Evolutionary conservation across 805 yeast species (phyloP), one percentile per base, ranked within the genome.

Genomic region (Sugiyamaella mastotermitis): DNA sequence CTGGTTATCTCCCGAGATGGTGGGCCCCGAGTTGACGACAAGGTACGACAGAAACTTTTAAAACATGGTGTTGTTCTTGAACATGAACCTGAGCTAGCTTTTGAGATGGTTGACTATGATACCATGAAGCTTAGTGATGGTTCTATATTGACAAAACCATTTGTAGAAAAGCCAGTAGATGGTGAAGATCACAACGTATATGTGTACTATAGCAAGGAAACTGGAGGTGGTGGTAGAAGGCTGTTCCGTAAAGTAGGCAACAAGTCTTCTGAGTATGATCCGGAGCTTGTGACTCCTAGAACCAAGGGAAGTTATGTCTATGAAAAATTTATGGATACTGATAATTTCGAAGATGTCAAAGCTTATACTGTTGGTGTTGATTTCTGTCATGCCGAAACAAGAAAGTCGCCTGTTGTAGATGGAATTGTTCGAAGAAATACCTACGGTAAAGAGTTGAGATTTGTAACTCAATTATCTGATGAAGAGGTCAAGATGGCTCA

Each of bases 351-450:
- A 64, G 99, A 92, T 61, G 99, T 92, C 46, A 92, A 92, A 63
- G 97, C 97, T 0, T 92, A 92, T 60, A 92, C 99, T 1, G 97
- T 92, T 3, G 97, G 98, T 1, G 77, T 81, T 2, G 66, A 66
- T 14, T 92, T 74, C 55, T 92, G 98, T 58, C 99, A 92, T 60
- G 99, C 98, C 0, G 99, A 92, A 57, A 92, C 99, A 1, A 74
- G 99, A 55, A 92, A 92, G 60, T 86, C 96, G 0, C 99, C 99
- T 1, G 98, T 92, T 3, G 98, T 92, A n/a, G 99, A 92, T 64
- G 99, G 99, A 33, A 84, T 92, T 41, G 99, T 92, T 18, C 74
- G 97, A 55, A 75, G 99, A 59, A 92, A 92, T 57, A 88, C 97
- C 1, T 95, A 88, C 53, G 99, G 99, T 33, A 92, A 92, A 60